Base-by-base conservation (phyloP, 352 stramenopile genomes). In the Aphanomyces invadans region DNA sequence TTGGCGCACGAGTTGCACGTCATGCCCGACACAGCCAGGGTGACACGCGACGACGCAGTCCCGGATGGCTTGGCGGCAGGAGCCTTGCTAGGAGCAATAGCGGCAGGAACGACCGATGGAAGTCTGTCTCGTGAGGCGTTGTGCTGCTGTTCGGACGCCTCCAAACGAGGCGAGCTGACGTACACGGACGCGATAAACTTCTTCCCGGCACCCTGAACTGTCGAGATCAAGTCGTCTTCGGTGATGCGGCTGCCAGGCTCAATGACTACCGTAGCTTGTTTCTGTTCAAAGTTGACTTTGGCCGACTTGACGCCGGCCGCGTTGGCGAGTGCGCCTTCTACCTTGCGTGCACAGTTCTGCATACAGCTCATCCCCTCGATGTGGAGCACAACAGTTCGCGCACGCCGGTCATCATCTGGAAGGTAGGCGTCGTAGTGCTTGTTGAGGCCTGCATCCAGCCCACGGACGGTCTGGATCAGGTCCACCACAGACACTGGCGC, bases 1-100 rank as follows among this genome's bases (percentile, higher is more conserved):
- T 87, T 91, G 0, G 89, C 86, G 65, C 90, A 97, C 29, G 89
- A 95, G 33, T 86, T 95, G 71, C 90, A 97, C 17, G 90, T 97
- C 90, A 97, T 97, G 0, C 91, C 91, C 17, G 76, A 84, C 19
- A 95, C 70, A 28, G 92, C 54, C 49, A 95, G 65, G 31, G 81
- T 80, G 1, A 74, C 82, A 15, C 31, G 92, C 74, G 11, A 73
- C 77, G 62, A 90, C 73, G 36, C 92, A 76, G 54, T 68, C 76
- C 55, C 15, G 57, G 60, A 23, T 51, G 61, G 60, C 86, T 78
- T 7, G 68, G 72, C 49, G 86, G 65, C 2, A 65, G 62, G 32
- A 87, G 51, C 62, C 68, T 5, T 61, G 31, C n/a, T n/a, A n/a
- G n/a, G n/a, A n/a, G n/a, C n/a, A n/a, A n/a, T n/a, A n/a, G n/a